phyloP scores from a whole-genome alignment of 768 basidiomycete species.

The Calocybe cyanea region DNA sequence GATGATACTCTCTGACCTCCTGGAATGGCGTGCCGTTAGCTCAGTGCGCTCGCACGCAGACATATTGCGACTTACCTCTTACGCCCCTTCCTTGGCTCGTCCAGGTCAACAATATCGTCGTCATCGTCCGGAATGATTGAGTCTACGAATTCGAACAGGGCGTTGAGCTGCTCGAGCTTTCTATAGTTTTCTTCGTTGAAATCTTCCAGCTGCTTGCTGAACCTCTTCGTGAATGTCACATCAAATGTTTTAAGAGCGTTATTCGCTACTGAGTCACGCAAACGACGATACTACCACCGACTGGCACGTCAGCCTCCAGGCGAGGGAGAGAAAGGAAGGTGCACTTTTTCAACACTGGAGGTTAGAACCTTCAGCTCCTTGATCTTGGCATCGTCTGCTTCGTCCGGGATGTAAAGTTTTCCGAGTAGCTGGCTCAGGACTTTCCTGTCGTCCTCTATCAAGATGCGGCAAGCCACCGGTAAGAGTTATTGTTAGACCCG shows the following conservation, averaged over 20 bases:
- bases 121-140: conserved; percentile 68
- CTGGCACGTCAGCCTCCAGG: not conserved
- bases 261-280: conserved; percentile 51
- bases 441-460: conserved; percentile 63
- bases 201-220: conserved; percentile 62
- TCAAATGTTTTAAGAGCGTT: conserved; percentile 77
- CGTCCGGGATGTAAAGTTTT: conserved; percentile 67
- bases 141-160: conserved; percentile 69
- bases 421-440: conserved; percentile 59
- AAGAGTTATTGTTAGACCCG: not conserved
- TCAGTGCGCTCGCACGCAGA: no score
- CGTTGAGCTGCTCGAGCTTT: conserved; percentile 56
- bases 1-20: conserved; percentile 56
- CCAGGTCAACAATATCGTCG: conserved; percentile 41
- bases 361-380: conserved; percentile 60
- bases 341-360: conserved; percentile 27
- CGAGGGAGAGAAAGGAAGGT: conserved; percentile 14
- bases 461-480: conserved; percentile 16
- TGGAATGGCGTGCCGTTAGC: conserved; percentile 19
- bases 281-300: conserved; percentile 33
- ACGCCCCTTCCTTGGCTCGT: conserved; percentile 40
- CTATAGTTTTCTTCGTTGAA: conserved; percentile 72
- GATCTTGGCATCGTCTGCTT: conserved; percentile 66
- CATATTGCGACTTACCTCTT: conserved; percentile 35
- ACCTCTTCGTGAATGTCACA: conserved; percentile 61